A percentile compares a stretch with the other conserved stretches of the same genome.
Evolutionary conservation across 73 alveolate genomes (phyloP).

Genomic region (Paramecium sexaurelia): DNA sequence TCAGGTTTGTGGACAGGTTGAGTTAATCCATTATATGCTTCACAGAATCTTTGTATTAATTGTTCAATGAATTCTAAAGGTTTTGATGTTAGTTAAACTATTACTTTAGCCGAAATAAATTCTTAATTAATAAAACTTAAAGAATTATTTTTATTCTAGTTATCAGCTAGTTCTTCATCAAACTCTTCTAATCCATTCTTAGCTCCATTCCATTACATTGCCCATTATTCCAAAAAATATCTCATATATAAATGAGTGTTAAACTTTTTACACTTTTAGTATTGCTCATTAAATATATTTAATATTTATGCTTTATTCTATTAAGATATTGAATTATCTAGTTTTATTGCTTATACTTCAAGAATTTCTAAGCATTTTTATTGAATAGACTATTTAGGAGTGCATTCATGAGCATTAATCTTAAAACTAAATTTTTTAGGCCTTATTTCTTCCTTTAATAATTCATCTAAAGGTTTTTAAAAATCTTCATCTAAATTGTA

Average conservation of each 20-base stretch:
- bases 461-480: constrained; percentile 4
- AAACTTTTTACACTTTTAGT: constrained; percentile 6
- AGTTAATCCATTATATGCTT: background rate
- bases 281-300: background rate
- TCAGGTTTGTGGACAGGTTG: background rate
- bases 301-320: background rate
- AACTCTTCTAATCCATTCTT: background rate
- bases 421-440: constrained; percentile 37
- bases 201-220: background rate
- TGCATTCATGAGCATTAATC: background rate
- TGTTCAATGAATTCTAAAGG: constrained; percentile 13
- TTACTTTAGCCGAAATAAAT: background rate
- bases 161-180: background rate
- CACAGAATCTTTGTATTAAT: background rate
- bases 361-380: constrained; percentile 12
- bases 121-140: background rate
- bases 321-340: background rate
- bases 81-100: background rate
- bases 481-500: constrained; percentile 47
- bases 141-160: background rate
- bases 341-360: background rate
- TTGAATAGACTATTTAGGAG: background rate
- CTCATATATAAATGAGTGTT: constrained; percentile 28
- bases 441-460: background rate
- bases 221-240: constrained; percentile 2